Evolutionary conservation across 108 stramenopile genomes (phyloP), one percentile per base, ranked within the genome.

Genomic region (Schizochytrium sp.): DNA sequence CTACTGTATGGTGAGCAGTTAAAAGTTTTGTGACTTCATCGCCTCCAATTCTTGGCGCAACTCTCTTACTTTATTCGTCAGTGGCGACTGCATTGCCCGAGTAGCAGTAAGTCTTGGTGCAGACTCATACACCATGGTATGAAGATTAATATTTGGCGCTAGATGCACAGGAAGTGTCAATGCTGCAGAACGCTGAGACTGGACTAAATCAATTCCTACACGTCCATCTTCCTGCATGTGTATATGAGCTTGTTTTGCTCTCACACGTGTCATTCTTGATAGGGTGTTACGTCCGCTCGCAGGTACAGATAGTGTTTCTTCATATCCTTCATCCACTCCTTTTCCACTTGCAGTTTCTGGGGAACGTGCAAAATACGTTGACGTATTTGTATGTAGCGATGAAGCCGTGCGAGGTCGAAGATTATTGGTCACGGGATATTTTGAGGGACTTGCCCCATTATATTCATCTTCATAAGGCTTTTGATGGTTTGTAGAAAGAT

Each of bases 61-160:
- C 28, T 69, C 64, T 15, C 64, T 38, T 38, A 69, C 64, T 44
- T 69, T 69, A 5, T 7, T 44, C 12, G 64, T 69, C 7, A 69
- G 28, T 69, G 64, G 64, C 12, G 64, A 69, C 28, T 38, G 64
- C 12, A 69, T 5, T 12, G 64, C 64, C 28, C 44, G 0, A 5
- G 28, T 12, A 7, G 28, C 28, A 28, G 28, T 28, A 28, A 28
- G 28, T 28, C 28, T 28, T 28, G 28, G 28, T 28, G 28, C 57
- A 58, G 57, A 17, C 57, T 17, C 28, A 44, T 69, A 69, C 64
- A 69, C 64, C 64, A 69, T 69, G 19, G 64, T 69, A 69, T 69
- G 64, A 7, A 69, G 64, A 69, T 44, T 69, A 44, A 69, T 44
- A 15, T 69, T 69, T 7, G 64, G 64, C 0, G 64, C 64, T 8